Evolutionary conservation across 306 rosid genomes (phyloP).

Genomic region (Quercus agrifolia): DNA sequence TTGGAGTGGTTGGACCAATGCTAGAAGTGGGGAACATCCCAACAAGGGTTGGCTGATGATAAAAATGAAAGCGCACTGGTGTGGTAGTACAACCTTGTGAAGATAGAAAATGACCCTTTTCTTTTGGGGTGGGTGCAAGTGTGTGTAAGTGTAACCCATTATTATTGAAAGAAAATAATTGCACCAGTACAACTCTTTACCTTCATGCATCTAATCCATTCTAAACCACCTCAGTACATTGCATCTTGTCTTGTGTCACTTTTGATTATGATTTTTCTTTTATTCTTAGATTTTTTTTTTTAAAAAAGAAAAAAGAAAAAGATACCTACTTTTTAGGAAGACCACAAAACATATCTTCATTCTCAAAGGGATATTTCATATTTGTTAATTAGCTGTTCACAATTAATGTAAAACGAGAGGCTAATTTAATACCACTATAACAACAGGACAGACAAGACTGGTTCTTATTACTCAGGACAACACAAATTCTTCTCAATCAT

Average conservation of each 20-base stretch:
- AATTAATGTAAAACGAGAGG: no score
- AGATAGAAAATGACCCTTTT: slow-evolving; percentile 9
- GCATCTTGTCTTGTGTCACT: not conserved
- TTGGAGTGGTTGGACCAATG: slow-evolving; percentile 22
- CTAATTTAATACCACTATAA: no score
- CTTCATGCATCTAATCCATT: not conserved
- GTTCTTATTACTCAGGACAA: no score
- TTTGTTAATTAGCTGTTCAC: no score
- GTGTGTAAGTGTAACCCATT: not conserved
- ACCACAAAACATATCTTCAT: not conserved
- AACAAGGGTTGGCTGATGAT: slow-evolving; percentile 3
- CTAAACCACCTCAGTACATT: no score
- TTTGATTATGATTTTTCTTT: not conserved
- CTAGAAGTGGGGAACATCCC: slow-evolving; percentile 19
- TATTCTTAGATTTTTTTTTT: no score
- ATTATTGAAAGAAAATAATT: slow-evolving; percentile 4
- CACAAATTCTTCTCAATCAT: no score
- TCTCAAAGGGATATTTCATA: no score
- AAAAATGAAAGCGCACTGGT: not conserved
- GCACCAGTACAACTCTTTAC: not conserved
- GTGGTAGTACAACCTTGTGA: not conserved
- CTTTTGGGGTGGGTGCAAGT: not conserved
- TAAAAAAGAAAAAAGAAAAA: not conserved
- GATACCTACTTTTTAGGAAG: not conserved
- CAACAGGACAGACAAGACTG: no score